Evolutionary conservation across 2,329 filamentous ascomycete species (phyloP).

Genomic region (Ceratocystiopsis minuta): DNA sequence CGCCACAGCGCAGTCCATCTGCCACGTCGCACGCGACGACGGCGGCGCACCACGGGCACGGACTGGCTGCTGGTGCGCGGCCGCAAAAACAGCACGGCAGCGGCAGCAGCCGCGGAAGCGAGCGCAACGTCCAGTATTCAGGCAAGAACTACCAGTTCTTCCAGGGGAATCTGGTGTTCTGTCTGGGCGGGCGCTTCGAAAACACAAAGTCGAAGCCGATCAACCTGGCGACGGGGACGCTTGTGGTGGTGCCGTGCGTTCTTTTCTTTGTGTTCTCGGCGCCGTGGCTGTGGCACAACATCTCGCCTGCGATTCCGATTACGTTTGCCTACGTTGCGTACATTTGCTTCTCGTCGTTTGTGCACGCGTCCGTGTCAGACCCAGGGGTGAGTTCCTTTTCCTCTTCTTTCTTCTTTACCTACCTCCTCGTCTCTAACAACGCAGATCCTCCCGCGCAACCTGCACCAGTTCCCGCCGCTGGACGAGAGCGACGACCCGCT

Average conservation of each 20-base stretch:
- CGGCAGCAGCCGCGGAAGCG: conserved; percentile 24
- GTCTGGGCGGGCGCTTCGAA: conserved; percentile 65
- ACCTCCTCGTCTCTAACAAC: not conserved
- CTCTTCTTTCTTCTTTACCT: not conserved
- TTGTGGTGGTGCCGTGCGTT: conserved; percentile 60
- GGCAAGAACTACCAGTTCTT: conserved; percentile 85
- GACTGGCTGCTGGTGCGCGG: too few species aligned
- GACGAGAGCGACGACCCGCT: conserved; percentile 66
- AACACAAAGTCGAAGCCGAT: conserved; percentile 78
- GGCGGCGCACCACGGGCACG: too few species aligned
- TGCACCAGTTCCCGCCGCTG: conserved; percentile 69
- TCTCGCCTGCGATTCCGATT: conserved; percentile 78
- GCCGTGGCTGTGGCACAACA: conserved; percentile 67
- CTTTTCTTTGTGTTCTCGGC: conserved; percentile 80
- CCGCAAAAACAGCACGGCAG: conserved; percentile 11
- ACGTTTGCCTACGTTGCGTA: conserved; percentile 83
- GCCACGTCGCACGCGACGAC: conserved; percentile 13
- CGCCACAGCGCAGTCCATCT: conserved; percentile 38
- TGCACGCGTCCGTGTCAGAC: conserved; percentile 83
- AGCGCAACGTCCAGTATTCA: not conserved
- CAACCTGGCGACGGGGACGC: conserved; percentile 67
- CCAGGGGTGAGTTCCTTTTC: conserved; percentile 54
- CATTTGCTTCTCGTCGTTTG: conserved; percentile 78
- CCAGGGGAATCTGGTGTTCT: conserved; percentile 83
- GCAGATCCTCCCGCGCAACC: conserved; percentile 78